Evolutionary conservation across 495 filamentous ascomycete species (phyloP), one percentile per base, ranked within the genome.

Genomic region (Lophiotrema nucula): DNA sequence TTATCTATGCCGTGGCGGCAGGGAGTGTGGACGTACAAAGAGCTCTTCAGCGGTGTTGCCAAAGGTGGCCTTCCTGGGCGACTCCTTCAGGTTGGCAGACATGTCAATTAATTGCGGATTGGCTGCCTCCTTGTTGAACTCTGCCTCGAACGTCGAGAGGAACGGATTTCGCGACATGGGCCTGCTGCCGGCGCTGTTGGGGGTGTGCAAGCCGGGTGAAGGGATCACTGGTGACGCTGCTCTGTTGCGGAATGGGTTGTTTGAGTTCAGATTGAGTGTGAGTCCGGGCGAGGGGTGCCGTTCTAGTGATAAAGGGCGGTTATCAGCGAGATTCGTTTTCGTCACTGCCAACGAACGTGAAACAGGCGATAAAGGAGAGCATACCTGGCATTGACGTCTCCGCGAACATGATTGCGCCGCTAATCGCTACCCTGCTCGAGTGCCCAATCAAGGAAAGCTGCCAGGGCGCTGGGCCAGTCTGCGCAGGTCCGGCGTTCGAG

Each of bases 191-290:
- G 80, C 78, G 60, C 60, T 67, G 23, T 31, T 22, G 74, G 78
- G 67, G 69, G 74, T 65, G 70, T 79, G 45, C 66, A 75, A 47
- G 56, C 71, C 47, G 35, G 60, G 65, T 28, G 70, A 64, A 16
- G 64, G 52, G 42, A 58, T 28, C n/a, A 60, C 58, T 26, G 89
- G 91, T 54, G 92, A 93, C 6, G 81, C 75, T 42, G 88, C 85
- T 63, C 58, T 88, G 72, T 95, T 95, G 77, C 93, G 87, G 71
- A 98, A 98, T n/a, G 93, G 93, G 68, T 98, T 98, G 79, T 97
- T 97, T 60, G 93, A 97, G 56, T 84, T 54, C 24, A 76, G 63
- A 31, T 70, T 67, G 54, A 72, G 56, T 6, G 55, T 53, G 41
- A 71, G 62, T 44, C 57, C 58, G 38, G 68, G 62, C 12, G 61